A percentile compares a stretch with the other conserved stretches of the same genome.
Conservation (phyloP, 805 yeast genomes). For the Sugiyamaella smithiae region DNA sequence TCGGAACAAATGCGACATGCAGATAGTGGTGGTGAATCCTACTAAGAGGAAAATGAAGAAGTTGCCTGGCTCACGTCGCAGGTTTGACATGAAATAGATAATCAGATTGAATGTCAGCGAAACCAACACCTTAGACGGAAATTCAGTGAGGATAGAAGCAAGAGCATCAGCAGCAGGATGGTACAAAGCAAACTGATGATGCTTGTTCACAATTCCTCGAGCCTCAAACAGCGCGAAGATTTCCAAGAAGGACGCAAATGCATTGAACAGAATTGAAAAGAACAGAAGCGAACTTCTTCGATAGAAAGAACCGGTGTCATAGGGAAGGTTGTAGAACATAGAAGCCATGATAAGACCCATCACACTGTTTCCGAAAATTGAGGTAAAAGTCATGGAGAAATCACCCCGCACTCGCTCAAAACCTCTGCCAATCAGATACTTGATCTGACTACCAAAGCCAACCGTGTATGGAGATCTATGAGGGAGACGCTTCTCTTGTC, state of each 20-base stretch:
- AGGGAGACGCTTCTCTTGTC: constrained; percentile 34
- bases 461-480: constrained; percentile 41
- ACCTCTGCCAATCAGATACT: constrained; percentile 46
- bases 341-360: constrained; percentile 60
- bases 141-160: constrained; percentile 57
- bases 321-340: constrained; percentile 50
- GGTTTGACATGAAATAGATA: constrained; percentile 53
- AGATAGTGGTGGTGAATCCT: constrained; percentile 42
- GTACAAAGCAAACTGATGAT: constrained; percentile 54
- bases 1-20: constrained; percentile 56
- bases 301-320: constrained; percentile 51
- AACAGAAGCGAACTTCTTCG: constrained; percentile 62
- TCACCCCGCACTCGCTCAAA: constrained; percentile 55
- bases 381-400: constrained; percentile 43
- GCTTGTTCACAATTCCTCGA: constrained; percentile 58
- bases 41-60: constrained; percentile 52
- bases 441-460: constrained; percentile 45
- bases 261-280: constrained; percentile 47
- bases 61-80: constrained; percentile 51
- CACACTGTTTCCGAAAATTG: constrained; percentile 43
- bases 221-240: constrained; percentile 43
- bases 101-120: constrained; percentile 48
- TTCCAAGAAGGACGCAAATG: constrained; percentile 46
- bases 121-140: constrained; percentile 48
- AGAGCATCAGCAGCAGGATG: constrained; percentile 65